phyloP scores from a whole-genome alignment of 2,329 filamentous ascomycete genomes.

The Ophiostoma novo-ulmi region DNA sequence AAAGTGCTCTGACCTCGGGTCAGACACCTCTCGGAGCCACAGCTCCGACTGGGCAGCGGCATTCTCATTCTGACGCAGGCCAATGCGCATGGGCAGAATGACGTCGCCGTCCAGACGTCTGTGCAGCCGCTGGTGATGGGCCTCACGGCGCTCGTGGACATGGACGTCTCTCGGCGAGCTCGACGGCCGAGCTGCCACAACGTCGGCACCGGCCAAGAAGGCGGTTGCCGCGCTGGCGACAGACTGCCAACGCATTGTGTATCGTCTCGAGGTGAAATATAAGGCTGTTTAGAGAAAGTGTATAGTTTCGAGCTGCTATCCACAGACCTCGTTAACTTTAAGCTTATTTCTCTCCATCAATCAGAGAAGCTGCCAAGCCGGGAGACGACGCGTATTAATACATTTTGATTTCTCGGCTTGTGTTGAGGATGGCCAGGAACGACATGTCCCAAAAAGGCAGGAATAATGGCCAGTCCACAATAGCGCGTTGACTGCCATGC shows the following conservation, averaged over 20 bases:
- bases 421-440: neutral
- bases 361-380: neutral
- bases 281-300: neutral
- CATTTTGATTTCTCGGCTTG: neutral
- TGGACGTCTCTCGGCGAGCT: neutral
- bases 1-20: slow-evolving; percentile 33
- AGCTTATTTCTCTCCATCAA: neutral
- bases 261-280: neutral
- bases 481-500: neutral
- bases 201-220: slow-evolving; percentile 7
- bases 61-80: slow-evolving; percentile 31
- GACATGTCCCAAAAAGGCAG: neutral
- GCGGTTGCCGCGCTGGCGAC: neutral
- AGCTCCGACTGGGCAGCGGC: slow-evolving; percentile 29
- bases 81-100: slow-evolving; percentile 30
- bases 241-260: slow-evolving; percentile 10
- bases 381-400: neutral
- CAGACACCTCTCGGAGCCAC: slow-evolving; percentile 33
- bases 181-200: neutral
- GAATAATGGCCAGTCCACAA: neutral
- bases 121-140: slow-evolving; percentile 10
- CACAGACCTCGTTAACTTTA: neutral
- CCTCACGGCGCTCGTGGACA: slow-evolving; percentile 15
- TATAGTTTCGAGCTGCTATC: neutral
- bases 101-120: slow-evolving; percentile 29